Conservation (phyloP, 2,329 filamentous ascomycete species). For the Aspergillus eucalypticola region DNA sequence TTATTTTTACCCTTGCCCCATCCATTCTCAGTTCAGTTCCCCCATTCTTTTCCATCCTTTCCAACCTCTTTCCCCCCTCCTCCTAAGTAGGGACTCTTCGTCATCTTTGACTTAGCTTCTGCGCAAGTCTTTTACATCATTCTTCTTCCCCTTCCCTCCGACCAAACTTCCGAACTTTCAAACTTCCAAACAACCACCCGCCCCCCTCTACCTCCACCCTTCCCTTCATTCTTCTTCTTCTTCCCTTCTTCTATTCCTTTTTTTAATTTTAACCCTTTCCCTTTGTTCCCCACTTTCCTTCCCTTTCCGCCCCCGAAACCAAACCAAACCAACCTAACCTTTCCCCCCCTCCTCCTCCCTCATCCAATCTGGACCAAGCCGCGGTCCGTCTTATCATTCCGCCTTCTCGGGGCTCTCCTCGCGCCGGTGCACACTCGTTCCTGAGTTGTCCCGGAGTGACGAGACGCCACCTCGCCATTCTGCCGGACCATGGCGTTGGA, state of each 20-base stretch:
- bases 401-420: constrained; percentile 30
- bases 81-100: background rate
- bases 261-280: constrained; percentile 24
- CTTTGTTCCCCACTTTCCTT: constrained; percentile 22
- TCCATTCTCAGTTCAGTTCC: too few species aligned
- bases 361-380: constrained; percentile 16
- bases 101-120: constrained; percentile 1
- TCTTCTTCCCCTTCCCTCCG: constrained; percentile 12
- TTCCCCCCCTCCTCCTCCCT: constrained; percentile 5
- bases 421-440: constrained; percentile 37
- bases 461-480: constrained; percentile 36
- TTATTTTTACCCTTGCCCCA: too few species aligned
- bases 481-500: constrained; percentile 50
- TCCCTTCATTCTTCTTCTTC: background rate
- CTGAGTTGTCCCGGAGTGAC: constrained; percentile 42
- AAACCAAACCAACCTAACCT: too few species aligned
- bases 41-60: constrained; percentile 4
- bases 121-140: constrained; percentile 7
- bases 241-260: constrained; percentile 15
- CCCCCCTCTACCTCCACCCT: constrained; percentile 7
- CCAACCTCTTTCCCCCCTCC: background rate
- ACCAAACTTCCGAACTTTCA: constrained; percentile 23
- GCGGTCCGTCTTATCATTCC: constrained; percentile 17
- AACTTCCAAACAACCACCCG: constrained; percentile 18
- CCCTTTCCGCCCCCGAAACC: constrained; percentile 4